Evolutionary conservation across 352 stramenopile species (phyloP).

Genomic region (Pythium aristosporum): DNA sequence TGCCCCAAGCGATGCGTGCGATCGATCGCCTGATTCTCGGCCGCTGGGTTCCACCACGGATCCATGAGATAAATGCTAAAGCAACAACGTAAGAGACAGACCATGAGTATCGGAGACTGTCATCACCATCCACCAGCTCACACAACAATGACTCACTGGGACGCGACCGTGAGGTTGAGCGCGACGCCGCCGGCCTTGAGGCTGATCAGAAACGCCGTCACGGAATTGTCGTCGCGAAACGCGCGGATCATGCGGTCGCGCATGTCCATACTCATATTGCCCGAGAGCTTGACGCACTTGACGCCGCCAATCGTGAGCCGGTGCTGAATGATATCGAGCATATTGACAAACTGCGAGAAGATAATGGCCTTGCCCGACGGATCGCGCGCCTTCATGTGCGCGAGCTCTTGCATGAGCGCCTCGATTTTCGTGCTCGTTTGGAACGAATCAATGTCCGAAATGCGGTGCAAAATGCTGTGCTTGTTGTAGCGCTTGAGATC

Average conservation of each 20-base stretch:
- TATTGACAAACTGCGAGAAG: slow-evolving; percentile 99
- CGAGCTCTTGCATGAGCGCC: slow-evolving; percentile 96
- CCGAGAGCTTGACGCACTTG: slow-evolving; percentile 90
- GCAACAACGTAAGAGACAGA: background rate
- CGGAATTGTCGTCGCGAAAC: slow-evolving; percentile 89
- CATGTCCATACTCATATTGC: slow-evolving; percentile 87
- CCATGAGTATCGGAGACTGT: background rate
- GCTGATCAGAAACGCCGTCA: slow-evolving; percentile 97
- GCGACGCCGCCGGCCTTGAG: slow-evolving; percentile 98
- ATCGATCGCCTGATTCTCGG: slow-evolving; percentile 95
- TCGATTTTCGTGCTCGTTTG: slow-evolving; percentile 98
- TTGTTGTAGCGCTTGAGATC: slow-evolving; percentile 70
- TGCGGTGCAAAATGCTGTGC: slow-evolving; percentile 64
- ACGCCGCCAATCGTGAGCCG: slow-evolving; percentile 89
- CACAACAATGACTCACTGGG: slow-evolving; percentile 67
- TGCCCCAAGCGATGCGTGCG: slow-evolving; percentile 98
- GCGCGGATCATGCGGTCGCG: slow-evolving; percentile 77
- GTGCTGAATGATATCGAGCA: slow-evolving; percentile 98
- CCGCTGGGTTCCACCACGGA: slow-evolving; percentile 98
- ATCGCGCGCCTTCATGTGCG: slow-evolving; percentile 92
- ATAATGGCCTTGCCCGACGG: slow-evolving; percentile 97
- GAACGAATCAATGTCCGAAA: slow-evolving; percentile 66
- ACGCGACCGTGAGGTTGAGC: slow-evolving; percentile 98
- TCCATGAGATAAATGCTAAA: slow-evolving; percentile 96
- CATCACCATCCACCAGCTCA: slow-evolving; percentile 13